A percentile compares a stretch with the other conserved stretches of the same genome.
These are phyloP conservation scores for Termitomyces sp. DNA, from an alignment of 768 basidiomycete species.

Conservation along the genomic window DNA sequence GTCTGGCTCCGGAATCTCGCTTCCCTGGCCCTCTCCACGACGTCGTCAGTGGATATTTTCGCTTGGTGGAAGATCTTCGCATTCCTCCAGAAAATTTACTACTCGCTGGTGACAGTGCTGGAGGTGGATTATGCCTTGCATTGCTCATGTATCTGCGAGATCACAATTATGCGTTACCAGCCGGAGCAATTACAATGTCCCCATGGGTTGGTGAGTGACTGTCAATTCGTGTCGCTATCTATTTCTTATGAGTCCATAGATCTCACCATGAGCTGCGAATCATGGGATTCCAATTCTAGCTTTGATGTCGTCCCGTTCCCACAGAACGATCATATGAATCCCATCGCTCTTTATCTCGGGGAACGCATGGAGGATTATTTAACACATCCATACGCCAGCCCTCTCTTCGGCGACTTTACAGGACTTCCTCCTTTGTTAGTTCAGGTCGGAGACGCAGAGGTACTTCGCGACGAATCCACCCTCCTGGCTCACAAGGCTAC, in stretches of 20 bases:
- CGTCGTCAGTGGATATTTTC: constrained; percentile 79
- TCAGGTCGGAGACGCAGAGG: constrained; percentile 91
- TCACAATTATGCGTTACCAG: constrained; percentile 76
- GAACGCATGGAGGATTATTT: constrained; percentile 73
- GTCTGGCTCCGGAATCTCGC: constrained; percentile 89
- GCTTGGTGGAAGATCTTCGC: constrained; percentile 80
- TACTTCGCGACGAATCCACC: constrained; percentile 89
- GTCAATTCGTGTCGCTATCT: not conserved
- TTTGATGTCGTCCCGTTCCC: constrained; percentile 81
- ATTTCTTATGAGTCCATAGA: constrained; percentile 36
- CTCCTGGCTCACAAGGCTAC: constrained; percentile 92
- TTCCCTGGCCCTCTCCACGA: constrained; percentile 91
- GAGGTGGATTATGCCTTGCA: constrained; percentile 82
- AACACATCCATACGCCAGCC: constrained; percentile 95
- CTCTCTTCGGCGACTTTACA: constrained; percentile 84
- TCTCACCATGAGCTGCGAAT: constrained; percentile 94
- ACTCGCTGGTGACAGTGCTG: constrained; percentile 88
- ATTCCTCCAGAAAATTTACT: constrained; percentile 91
- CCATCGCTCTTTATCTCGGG: constrained; percentile 91
- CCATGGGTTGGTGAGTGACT: constrained; percentile 88
- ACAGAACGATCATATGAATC: constrained; percentile 82
- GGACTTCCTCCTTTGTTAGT: constrained; percentile 88
- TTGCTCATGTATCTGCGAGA: constrained; percentile 94
- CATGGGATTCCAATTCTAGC: constrained; percentile 93
- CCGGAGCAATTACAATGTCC: constrained; percentile 83